Evolutionary conservation across 2,329 filamentous ascomycete species (phyloP).

Genomic region (Pseudogymnoascus sp.): DNA sequence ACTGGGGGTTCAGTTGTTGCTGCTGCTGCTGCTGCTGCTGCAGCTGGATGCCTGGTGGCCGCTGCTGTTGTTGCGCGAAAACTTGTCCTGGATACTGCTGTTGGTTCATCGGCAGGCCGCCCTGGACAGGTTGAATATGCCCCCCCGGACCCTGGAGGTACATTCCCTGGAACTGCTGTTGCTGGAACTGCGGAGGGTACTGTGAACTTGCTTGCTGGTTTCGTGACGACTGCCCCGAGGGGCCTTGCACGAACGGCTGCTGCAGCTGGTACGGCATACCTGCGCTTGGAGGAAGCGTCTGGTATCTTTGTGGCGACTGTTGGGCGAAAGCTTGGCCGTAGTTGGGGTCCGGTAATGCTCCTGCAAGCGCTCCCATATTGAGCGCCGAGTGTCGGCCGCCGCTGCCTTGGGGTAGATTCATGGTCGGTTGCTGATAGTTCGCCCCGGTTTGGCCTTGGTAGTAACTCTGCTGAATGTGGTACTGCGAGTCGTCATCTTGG

Average conservation of each 20-base stretch:
- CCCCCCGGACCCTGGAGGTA: background rate
- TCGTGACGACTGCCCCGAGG: background rate
- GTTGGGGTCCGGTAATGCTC: background rate
- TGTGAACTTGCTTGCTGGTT: background rate
- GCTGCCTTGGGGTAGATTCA: background rate
- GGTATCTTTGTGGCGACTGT: background rate
- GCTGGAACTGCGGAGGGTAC: background rate
- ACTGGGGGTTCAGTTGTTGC: background rate
- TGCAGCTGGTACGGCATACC: background rate
- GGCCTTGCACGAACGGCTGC: background rate
- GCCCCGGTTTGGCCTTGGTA: background rate
- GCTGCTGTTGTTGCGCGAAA: background rate
- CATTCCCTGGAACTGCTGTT: background rate
- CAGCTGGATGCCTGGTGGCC: background rate
- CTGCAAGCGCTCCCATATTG: background rate
- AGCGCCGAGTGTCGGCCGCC: background rate
- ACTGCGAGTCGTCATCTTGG: background rate
- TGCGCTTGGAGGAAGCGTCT: background rate
- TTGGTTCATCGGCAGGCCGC: background rate
- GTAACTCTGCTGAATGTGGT: background rate
- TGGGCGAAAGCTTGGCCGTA: background rate
- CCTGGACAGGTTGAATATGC: background rate
- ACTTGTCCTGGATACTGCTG: background rate
- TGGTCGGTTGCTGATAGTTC: background rate
- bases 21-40: too few relatives aligned